Conservation (phyloP, 1,139 yeast species). For the Eremothecium coryli region DNA sequence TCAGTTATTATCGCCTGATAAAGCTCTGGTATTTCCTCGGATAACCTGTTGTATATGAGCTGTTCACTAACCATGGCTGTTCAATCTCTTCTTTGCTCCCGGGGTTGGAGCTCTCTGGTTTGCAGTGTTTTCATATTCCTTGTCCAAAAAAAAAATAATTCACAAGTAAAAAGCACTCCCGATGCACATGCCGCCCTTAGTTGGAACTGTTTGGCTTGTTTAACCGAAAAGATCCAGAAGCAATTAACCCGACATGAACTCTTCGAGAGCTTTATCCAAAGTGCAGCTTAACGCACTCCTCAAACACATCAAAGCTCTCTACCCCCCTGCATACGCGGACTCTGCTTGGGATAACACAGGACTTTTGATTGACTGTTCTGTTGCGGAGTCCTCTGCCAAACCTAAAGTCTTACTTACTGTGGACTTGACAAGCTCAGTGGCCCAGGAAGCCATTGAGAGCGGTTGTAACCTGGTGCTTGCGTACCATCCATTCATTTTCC, state of each 20-base stretch:
- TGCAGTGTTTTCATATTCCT: background rate
- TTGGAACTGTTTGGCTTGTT: no score
- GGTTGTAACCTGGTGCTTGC: slow-evolving; percentile 57
- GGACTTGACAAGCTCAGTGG: slow-evolving; percentile 77
- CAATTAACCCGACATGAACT: no score
- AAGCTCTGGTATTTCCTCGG: slow-evolving; percentile 21
- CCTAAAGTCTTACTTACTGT: slow-evolving; percentile 59
- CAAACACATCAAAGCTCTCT: slow-evolving; percentile 52
- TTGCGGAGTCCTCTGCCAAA: slow-evolving; percentile 19
- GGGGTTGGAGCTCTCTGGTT: no score
- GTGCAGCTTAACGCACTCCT: slow-evolving; percentile 41
- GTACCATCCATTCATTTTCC: slow-evolving; percentile 90
- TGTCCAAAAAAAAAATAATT: background rate
- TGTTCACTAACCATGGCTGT: slow-evolving; percentile 21
- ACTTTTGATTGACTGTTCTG: slow-evolving; percentile 55
- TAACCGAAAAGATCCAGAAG: no score
- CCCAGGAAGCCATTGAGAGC: slow-evolving; percentile 64
- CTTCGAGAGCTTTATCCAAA: slow-evolving; percentile 16
- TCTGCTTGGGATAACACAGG: slow-evolving; percentile 93
- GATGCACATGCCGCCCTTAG: no score
- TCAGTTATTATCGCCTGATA: slow-evolving; percentile 30
- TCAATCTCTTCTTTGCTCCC: no score
- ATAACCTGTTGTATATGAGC: slow-evolving; percentile 19
- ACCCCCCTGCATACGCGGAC: slow-evolving; percentile 73
- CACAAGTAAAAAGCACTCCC: background rate